Percentiles rank a stretch among this genome's conserved stretches.
These are phyloP conservation scores for Clonostachys rosea DNA, from an alignment of 2,329 filamentous ascomycete genomes.

Conservation along the genomic window DNA sequence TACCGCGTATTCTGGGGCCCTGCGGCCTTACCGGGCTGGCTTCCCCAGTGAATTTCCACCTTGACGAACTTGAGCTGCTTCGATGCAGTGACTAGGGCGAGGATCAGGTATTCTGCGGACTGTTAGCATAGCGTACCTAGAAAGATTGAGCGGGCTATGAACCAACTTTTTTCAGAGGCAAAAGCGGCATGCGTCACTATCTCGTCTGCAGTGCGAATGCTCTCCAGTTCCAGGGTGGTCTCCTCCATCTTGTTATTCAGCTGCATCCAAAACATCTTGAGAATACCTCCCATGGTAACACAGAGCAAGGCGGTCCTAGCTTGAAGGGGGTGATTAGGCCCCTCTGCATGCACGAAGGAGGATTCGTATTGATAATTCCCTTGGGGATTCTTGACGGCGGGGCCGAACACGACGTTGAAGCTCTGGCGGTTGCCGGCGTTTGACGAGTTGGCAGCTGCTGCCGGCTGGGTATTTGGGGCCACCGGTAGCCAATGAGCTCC, in stretches of 20 bases:
- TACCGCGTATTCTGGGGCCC: constrained; percentile 38
- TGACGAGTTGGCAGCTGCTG: neutral
- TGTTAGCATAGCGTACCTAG: constrained; percentile 14
- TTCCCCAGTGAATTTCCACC: constrained; percentile 68
- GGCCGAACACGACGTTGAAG: constrained; percentile 48
- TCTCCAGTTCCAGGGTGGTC: constrained; percentile 68
- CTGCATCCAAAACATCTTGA: constrained; percentile 76
- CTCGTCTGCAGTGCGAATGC: constrained; percentile 66
- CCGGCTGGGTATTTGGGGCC: constrained; percentile 20
- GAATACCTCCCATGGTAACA: constrained; percentile 67
- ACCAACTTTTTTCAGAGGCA: constrained; percentile 67
- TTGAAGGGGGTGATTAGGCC: constrained; percentile 68
- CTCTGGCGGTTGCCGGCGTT: constrained; percentile 16
- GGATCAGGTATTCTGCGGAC: constrained; percentile 45
- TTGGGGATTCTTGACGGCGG: constrained; percentile 54
- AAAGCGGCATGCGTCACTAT: constrained; percentile 77
- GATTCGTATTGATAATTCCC: constrained; percentile 66
- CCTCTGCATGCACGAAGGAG: constrained; percentile 59
- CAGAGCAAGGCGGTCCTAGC: constrained; percentile 71
- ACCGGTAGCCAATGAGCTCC: constrained; percentile 83
- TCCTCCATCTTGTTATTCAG: constrained; percentile 70
- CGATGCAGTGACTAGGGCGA: constrained; percentile 64
- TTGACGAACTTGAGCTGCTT: constrained; percentile 72
- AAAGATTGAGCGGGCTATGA: too few relatives aligned
- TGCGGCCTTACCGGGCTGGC: constrained; percentile 49